These are phyloP conservation scores for Golubevia pallescens DNA, from an alignment of 1,284 basidiomycete species.

Conservation along the genomic window DNA sequence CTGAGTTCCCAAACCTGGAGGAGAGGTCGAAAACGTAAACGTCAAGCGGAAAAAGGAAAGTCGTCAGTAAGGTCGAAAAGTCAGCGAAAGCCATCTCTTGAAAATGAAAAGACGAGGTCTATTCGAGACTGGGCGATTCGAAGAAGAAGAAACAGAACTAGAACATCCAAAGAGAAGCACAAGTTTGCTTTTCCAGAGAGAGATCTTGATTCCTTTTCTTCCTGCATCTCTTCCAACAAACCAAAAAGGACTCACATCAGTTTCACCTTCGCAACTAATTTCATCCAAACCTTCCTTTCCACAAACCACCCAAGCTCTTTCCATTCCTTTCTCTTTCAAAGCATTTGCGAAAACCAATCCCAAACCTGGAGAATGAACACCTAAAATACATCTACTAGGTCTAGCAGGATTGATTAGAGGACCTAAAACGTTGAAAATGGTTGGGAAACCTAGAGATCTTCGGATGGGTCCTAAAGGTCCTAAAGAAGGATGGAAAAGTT, in stretches of 20 bases:
- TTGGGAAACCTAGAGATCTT: conserved; percentile 87
- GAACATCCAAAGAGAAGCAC: too few relatives aligned
- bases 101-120: neutral
- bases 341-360: conserved; percentile 83
- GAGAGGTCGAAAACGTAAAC: neutral
- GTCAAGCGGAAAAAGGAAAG: neutral
- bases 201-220: conserved; percentile 11
- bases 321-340: conserved; percentile 71
- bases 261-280: conserved; percentile 84
- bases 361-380: conserved; percentile 84
- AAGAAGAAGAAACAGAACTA: too few relatives aligned
- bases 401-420: conserved; percentile 90
- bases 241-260: conserved; percentile 69
- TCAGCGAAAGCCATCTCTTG: too few relatives aligned
- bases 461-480: conserved; percentile 84
- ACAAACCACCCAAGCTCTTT: conserved; percentile 89
- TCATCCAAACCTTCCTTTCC: conserved; percentile 91
- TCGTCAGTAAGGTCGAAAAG: neutral
- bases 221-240: too few relatives aligned
- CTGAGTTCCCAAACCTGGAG: conserved; percentile 49
- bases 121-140: neutral
- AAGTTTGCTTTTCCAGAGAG: conserved; percentile 3
- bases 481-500: conserved; percentile 88
- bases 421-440: conserved; percentile 94
- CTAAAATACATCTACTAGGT: conserved; percentile 82